Evolutionary conservation across 2,329 filamentous ascomycete genomes (phyloP).

Genomic region (Myriosclerotinia scirpicola): DNA sequence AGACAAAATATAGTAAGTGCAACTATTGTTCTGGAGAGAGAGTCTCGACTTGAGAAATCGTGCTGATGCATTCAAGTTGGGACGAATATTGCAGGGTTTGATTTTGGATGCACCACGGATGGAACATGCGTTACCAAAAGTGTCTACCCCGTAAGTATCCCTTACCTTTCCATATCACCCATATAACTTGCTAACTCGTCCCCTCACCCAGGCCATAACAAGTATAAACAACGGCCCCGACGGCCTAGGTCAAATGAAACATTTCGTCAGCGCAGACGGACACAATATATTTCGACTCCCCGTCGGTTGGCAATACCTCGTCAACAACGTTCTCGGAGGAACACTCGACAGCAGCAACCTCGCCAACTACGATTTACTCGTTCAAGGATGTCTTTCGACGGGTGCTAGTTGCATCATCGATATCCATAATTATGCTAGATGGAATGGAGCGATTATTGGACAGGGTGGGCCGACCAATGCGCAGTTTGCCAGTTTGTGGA

Average conservation of each 20-base stretch:
- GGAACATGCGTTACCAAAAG: conserved; percentile 42
- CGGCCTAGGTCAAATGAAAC: conserved; percentile 36
- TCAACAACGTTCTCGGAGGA: conserved; percentile 52
- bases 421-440: conserved; percentile 59
- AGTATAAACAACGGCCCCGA: conserved; percentile 38
- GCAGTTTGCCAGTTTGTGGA: conserved; percentile 58
- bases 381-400: conserved; percentile 56
- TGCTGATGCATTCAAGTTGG: conserved; percentile 29
- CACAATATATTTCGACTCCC: conserved; percentile 52
- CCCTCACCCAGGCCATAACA: conserved; percentile 34
- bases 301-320: conserved; percentile 60
- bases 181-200: not conserved
- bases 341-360: conserved; percentile 51
- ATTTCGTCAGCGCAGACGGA: conserved; percentile 48
- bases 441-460: conserved; percentile 62
- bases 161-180: not conserved
- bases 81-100: conserved; percentile 44
- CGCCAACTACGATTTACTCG: conserved; percentile 53
- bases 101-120: conserved; percentile 49
- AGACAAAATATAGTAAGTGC: conserved; percentile 31
- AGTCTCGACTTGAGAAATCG: not conserved
- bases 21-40: not conserved
- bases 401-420: conserved; percentile 62
- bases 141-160: conserved; percentile 31
- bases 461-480: conserved; percentile 63